phyloP scores from a whole-genome alignment of 169 alveolate species.

The Plasmodium cynomolgi region DNA sequence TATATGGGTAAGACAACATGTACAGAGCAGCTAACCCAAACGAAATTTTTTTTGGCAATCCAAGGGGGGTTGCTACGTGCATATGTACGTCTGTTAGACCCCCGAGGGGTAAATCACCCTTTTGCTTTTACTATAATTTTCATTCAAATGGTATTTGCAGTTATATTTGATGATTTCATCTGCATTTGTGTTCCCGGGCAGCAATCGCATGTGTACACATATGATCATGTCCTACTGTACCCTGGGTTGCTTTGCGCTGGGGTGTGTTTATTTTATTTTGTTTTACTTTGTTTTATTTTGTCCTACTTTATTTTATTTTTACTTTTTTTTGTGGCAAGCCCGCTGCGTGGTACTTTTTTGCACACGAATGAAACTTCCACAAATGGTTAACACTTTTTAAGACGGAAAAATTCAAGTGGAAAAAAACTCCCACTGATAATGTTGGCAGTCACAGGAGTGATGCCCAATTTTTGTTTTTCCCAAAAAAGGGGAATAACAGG shows the following conservation, averaged over 20 bases:
- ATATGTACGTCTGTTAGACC: neutral
- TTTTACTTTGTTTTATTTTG: neutral
- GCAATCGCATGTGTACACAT: neutral
- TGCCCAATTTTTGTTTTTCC: neutral
- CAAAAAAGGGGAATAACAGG: neutral
- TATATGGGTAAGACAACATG: neutral
- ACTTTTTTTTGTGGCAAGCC: slow-evolving; percentile 25
- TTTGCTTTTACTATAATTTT: neutral
- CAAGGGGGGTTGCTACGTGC: neutral
- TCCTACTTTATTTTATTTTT: neutral
- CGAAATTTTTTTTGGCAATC: neutral
- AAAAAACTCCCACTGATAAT: neutral
- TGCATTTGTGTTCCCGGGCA: neutral
- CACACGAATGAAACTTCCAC: neutral
- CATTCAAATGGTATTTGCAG: neutral
- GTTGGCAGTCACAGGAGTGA: neutral
- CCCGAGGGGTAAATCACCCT: neutral
- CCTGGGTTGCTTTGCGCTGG: neutral
- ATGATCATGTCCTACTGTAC: neutral
- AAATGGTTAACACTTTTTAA: neutral
- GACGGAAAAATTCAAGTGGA: neutral
- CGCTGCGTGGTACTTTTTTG: neutral
- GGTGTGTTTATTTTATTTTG: neutral
- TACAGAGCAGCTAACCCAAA: neutral
- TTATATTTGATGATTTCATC: neutral